A percentile compares a stretch with the other conserved stretches of the same genome.
phyloP scores from a whole-genome alignment of 192 early-diverging fungal genomes.

The Coemansia sp. region DNA sequence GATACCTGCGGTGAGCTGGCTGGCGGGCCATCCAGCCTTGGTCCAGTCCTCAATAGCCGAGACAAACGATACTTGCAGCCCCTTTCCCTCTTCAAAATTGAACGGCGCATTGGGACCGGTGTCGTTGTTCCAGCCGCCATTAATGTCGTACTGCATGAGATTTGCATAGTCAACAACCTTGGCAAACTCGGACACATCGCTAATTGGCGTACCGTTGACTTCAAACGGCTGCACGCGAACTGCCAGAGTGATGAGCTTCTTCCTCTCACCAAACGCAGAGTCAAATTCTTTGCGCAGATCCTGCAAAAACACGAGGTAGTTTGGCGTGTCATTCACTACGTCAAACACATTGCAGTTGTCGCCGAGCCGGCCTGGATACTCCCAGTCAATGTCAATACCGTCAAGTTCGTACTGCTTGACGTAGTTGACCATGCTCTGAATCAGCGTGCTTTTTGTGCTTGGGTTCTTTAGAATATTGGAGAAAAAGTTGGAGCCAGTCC shows the following conservation, averaged over 20 bases:
- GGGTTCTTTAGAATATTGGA: slow-evolving; percentile 55
- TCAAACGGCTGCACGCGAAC: slow-evolving; percentile 62
- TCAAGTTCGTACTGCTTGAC: slow-evolving; percentile 56
- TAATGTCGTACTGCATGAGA: slow-evolving; percentile 68
- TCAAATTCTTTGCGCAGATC: slow-evolving; percentile 50
- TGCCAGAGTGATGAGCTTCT: slow-evolving; percentile 65
- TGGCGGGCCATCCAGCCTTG: slow-evolving; percentile 57
- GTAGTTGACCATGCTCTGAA: slow-evolving; percentile 59
- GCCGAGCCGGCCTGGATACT: slow-evolving; percentile 61
- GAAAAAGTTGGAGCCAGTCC: slow-evolving; percentile 69
- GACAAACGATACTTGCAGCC: slow-evolving; percentile 42
- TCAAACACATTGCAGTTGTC: slow-evolving; percentile 50
- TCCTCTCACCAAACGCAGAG: slow-evolving; percentile 17
- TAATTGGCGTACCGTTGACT: slow-evolving; percentile 39
- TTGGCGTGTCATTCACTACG: slow-evolving; percentile 58
- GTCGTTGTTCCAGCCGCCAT: slow-evolving; percentile 54
- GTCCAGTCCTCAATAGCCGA: slow-evolving; percentile 56
- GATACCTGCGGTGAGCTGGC: slow-evolving; percentile 60
- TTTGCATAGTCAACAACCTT: slow-evolving; percentile 64
- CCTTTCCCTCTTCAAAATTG: slow-evolving; percentile 33
- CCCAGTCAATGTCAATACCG: slow-evolving; percentile 72
- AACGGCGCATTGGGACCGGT: slow-evolving; percentile 66
- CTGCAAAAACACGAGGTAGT: slow-evolving; percentile 61
- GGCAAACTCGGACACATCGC: slow-evolving; percentile 59
- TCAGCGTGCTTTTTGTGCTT: slow-evolving; percentile 53